phyloP scores from a whole-genome alignment of 2,329 filamentous ascomycete genomes.

The Daldinia eschscholtzii region DNA sequence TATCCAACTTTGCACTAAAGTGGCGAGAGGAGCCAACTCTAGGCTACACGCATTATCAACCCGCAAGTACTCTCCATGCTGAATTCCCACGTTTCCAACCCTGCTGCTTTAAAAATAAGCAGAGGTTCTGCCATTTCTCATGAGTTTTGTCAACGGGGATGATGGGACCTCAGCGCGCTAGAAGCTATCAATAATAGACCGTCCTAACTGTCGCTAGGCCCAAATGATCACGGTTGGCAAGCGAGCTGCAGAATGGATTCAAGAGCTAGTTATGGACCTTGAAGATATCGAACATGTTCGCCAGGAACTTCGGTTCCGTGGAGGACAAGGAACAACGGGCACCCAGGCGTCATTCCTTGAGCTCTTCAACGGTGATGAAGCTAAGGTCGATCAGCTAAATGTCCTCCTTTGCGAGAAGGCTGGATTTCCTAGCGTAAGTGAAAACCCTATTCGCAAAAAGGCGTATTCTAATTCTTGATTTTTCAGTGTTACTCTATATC shows the following conservation, averaged over 20 bases:
- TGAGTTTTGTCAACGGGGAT: neutral
- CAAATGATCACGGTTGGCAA: constrained; percentile 69
- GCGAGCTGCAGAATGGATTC: constrained; percentile 78
- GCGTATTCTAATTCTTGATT: constrained; percentile 58
- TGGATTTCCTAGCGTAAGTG: constrained; percentile 59
- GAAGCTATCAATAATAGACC: neutral
- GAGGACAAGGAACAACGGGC: constrained; percentile 65
- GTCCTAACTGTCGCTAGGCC: constrained; percentile 50
- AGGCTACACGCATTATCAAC: constrained; percentile 72
- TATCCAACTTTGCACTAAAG: constrained; percentile 77
- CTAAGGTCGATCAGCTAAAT: constrained; percentile 67
- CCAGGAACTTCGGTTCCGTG: constrained; percentile 77
- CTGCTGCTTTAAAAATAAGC: neutral
- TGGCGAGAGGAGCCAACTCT: constrained; percentile 74
- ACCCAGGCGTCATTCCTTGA: constrained; percentile 82
- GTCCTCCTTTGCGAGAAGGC: constrained; percentile 67
- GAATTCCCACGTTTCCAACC: neutral
- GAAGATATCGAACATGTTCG: constrained; percentile 77
- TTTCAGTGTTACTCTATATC: constrained; percentile 30
- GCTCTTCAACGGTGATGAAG: constrained; percentile 60
- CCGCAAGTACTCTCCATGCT: constrained; percentile 16
- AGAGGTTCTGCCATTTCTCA: neutral
- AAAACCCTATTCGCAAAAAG: constrained; percentile 41
- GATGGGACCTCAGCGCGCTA: neutral
- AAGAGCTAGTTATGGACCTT: constrained; percentile 82